phyloP scores from a whole-genome alignment of 768 basidiomycete genomes.

The Kwoniella sp. region DNA sequence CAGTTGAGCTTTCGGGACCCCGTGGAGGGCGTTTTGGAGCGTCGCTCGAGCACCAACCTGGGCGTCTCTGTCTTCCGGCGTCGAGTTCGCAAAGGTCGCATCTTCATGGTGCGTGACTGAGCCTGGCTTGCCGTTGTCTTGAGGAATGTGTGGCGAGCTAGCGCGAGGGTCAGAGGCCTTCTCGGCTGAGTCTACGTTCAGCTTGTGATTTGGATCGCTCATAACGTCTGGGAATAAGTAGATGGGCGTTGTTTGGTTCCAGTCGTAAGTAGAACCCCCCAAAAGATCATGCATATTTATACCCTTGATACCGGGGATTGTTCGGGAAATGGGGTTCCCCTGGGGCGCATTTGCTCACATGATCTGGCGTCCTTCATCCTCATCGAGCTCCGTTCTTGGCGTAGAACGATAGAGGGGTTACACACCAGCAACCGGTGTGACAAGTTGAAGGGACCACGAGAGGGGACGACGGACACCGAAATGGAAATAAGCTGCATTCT shows the following conservation, averaged over 20 bases:
- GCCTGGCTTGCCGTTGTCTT: not conserved
- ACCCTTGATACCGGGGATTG: not conserved
- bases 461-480: no score
- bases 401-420: no score
- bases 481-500: no score
- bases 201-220: not conserved
- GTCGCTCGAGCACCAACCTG: slow-evolving; percentile 12
- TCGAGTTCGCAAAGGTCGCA: not conserved
- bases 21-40: slow-evolving; percentile 15
- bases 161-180: not conserved
- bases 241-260: slow-evolving; percentile 1
- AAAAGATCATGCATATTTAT: not conserved
- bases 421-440: no score
- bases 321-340: not conserved
- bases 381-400: not conserved
- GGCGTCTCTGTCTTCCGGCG: slow-evolving; percentile 13
- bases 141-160: not conserved
- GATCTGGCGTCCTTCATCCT: not conserved
- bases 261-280: no score
- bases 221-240: not conserved
- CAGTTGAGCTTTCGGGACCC: slow-evolving; percentile 7
- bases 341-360: not conserved
- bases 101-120: slow-evolving; percentile 5
- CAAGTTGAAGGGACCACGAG: no score
- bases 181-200: not conserved